A percentile compares a stretch with the other conserved stretches of the same genome.
phyloP scores from a whole-genome alignment of 139 green algal species.

The Coelastrella sp. region DNA sequence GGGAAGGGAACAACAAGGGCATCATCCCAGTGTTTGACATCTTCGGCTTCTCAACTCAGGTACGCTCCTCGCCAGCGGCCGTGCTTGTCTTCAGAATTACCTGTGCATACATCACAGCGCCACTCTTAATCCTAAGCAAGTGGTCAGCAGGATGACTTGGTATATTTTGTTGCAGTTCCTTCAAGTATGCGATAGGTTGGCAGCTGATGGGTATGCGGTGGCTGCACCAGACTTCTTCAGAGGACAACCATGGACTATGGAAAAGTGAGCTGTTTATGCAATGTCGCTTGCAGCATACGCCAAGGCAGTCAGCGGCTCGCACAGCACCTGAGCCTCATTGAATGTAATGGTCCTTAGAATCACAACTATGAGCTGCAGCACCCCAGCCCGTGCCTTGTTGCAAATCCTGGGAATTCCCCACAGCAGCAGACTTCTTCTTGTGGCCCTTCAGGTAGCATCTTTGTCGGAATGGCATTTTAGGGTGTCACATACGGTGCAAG shows the following conservation, averaged over 20 bases:
- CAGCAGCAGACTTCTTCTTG: too few relatives aligned
- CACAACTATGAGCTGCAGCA: too few relatives aligned
- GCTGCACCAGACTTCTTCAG: constrained; percentile 44
- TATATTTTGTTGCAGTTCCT: constrained; percentile 20
- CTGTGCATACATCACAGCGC: background rate
- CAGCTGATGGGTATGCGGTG: constrained; percentile 15
- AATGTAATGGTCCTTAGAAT: too few relatives aligned
- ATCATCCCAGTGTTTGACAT: constrained; percentile 43
- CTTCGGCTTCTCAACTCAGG: constrained; percentile 39
- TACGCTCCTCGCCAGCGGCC: background rate
- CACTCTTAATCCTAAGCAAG: background rate
- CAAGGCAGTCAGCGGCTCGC: too few relatives aligned
- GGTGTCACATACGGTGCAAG: too few relatives aligned
- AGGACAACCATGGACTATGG: constrained; percentile 27
- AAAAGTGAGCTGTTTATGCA: constrained; percentile 9
- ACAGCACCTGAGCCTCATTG: too few relatives aligned
- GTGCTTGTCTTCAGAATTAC: background rate
- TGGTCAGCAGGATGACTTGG: background rate
- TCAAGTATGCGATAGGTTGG: constrained; percentile 38
- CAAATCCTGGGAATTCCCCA: too few relatives aligned
- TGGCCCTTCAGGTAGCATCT: too few relatives aligned
- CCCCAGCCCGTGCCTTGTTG: too few relatives aligned
- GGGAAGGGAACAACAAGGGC: background rate
- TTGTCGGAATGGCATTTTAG: too few relatives aligned
- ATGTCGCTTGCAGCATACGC: too few relatives aligned